Percentiles rank a stretch among this genome's conserved stretches.
Conservation (phyloP, 768 basidiomycete genomes). For the Panellus pusillus region DNA sequence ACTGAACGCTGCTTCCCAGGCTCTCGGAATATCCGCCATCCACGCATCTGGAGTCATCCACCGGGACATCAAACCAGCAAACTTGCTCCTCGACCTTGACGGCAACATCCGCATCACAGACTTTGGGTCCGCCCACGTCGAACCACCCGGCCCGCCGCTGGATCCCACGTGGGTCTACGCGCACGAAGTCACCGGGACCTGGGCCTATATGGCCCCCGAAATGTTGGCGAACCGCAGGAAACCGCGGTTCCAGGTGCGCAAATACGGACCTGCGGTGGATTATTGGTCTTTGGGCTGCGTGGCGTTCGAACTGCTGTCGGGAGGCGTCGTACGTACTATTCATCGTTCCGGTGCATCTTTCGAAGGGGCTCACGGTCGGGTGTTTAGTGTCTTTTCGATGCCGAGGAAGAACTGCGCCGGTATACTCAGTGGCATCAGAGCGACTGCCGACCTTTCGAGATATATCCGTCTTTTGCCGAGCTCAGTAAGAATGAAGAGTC, state of each 20-base stretch:
- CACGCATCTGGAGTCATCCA: conserved; percentile 66
- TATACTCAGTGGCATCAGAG: conserved; percentile 21
- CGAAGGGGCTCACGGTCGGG: not conserved
- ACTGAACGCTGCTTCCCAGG: conserved; percentile 25
- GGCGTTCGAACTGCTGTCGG: conserved; percentile 36
- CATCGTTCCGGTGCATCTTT: not conserved
- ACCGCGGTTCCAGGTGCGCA: conserved; percentile 3
- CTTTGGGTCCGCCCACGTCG: conserved; percentile 37
- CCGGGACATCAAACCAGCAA: conserved; percentile 70
- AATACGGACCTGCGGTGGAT: conserved; percentile 36
- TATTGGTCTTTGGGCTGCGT: conserved; percentile 46
- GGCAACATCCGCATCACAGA: conserved; percentile 43
- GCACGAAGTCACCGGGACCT: conserved; percentile 33
- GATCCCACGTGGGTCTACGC: conserved; percentile 19
- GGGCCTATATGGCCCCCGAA: conserved; percentile 42
- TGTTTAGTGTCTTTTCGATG: conserved; percentile 33
- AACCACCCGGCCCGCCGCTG: conserved; percentile 13
- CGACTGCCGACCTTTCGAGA: not conserved
- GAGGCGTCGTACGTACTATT: conserved; percentile 22
- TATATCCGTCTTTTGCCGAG: conserved; percentile 25
- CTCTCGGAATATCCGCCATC: conserved; percentile 41
- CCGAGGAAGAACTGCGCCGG: conserved; percentile 24
- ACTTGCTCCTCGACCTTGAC: conserved; percentile 54
- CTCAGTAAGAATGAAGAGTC: conserved; percentile 24
- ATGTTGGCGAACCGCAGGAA: conserved; percentile 29